phyloP scores from a whole-genome alignment of 345 rosid species.

The Turritis glabra region DNA sequence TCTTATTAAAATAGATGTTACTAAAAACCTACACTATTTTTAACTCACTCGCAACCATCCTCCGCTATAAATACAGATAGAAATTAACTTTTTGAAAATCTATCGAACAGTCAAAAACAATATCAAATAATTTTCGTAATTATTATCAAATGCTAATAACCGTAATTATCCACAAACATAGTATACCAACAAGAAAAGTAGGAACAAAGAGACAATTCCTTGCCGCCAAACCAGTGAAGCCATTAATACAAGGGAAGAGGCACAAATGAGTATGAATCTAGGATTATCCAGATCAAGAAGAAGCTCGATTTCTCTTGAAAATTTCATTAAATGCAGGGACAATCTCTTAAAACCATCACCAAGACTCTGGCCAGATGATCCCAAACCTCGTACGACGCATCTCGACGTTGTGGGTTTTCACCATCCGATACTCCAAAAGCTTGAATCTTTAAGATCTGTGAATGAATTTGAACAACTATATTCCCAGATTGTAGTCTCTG shows the following conservation, averaged over 20 bases:
- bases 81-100: too few species aligned
- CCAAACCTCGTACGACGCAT: constrained; percentile 16
- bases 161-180: too few species aligned
- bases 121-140: too few species aligned
- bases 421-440: constrained; percentile 47
- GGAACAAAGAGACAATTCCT: too few species aligned
- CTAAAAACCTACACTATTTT: too few species aligned
- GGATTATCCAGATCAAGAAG: constrained; percentile 23
- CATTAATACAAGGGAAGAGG: background rate
- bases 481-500: constrained; percentile 44
- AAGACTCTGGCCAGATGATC: constrained; percentile 47
- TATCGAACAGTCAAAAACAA: too few species aligned
- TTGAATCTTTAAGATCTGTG: constrained; percentile 42
- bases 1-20: too few species aligned
- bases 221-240: too few species aligned
- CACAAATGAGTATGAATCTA: constrained; percentile 24
- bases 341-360: constrained; percentile 54
- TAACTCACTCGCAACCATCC: too few species aligned
- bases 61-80: too few species aligned
- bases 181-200: too few species aligned
- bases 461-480: constrained; percentile 52
- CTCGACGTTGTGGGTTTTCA: constrained; percentile 24
- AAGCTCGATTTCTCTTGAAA: constrained; percentile 43
- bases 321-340: constrained; percentile 46
- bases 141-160: too few species aligned